Base-by-base conservation (phyloP, 176 grass and related monocot genomes). In the Oryza australiensis region DNA sequence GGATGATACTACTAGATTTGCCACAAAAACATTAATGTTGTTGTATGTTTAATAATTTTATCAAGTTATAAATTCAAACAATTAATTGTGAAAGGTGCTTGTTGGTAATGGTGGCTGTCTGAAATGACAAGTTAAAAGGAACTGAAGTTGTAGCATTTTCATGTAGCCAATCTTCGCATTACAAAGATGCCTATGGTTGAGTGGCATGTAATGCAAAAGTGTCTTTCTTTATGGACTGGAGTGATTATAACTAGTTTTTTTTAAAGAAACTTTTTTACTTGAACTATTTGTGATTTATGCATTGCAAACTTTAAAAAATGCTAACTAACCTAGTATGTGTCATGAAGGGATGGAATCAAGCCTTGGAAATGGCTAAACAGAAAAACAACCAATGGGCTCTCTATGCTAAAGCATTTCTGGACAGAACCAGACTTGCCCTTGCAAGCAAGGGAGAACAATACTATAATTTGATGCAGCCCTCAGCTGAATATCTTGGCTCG, bases 401-500 rank as follows among this genome's bases (percentile, higher is more conserved):
- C 64, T 94, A 88, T 34, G 91, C 96, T 77, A 99, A 99, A 87
- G 89, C 96, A 87, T 99, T 76, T 92, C 93, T 99, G 34, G 93
- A 99, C 80, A 93, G 93, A 92, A 95, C 81, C 38, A 92, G 96
- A 87, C 91, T 95, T 87, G 93, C 96, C 33, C 85, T 99, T 43
- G 87, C 93, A 15, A 99, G 83, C 83, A 99, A 95, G 78, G 96
- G 79, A 48, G 96, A 95, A 83, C 73, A 92, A 26, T 99, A 99
- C 80, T 84, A 92, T 62, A 84, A 85, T 83, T 83, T 99, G 65
- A 84, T 99, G 77, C 96, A 99, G 66, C 87, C 93, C 73, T 95
- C 96, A 66, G 96, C 96, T 74, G 87, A 93, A 88, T 99, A 99
- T 82, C 93, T 99, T 80, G 96, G 96, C 83, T 91, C 91, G 28